Evolutionary conservation across 2,329 filamentous ascomycete genomes (phyloP), one percentile per base, ranked within the genome.

Genomic region (Epichloe brachyelytri): DNA sequence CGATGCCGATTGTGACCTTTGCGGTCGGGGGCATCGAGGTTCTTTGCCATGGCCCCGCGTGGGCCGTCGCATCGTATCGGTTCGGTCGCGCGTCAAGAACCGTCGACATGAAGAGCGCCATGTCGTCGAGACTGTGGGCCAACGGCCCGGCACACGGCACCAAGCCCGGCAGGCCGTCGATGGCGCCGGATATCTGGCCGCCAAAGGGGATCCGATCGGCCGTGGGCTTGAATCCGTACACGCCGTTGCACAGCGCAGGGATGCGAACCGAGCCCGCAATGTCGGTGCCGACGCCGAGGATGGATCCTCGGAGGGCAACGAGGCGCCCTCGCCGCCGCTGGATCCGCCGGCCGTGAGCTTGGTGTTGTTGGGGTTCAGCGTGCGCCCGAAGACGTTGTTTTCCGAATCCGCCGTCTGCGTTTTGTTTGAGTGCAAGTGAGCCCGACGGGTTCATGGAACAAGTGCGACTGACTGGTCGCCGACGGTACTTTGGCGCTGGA

Each of bases 171-270:
- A 46, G 26, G 7, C 51, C 44, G 15, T 33, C 19, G 14, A 15
- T 48, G 2, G 6, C n/a, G n/a, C 20, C 65, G 3, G 61, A 61
- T 0, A 59, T 58, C 19, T 62, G 53, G 0, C 59, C 59, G 0
- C 49, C 50, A 3, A 53, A 60, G 0, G 80, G 78, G 48, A 82
- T 78, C 2, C 80, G 71, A 14, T 78, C 77, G 45, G 74, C 72
- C 0, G 76, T 80, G 0, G 78, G 75, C 4, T 73, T 71, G 19
- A 81, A 69, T 2, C 76, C 76, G 56, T 75, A 80, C 46, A 78
- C 72, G 3, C 77, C 77, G 2, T 75, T 77, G 54, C 74, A 79
- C 0, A 75, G 68, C 2, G 78, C 76, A 0, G 69, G 68, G 6
- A 70, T 68, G 5, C 78, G 73, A 15, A 82, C 61, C 8, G 73